Evolutionary conservation across 108 stramenopile species (phyloP).

Genomic region (Skeletonema costatum): DNA sequence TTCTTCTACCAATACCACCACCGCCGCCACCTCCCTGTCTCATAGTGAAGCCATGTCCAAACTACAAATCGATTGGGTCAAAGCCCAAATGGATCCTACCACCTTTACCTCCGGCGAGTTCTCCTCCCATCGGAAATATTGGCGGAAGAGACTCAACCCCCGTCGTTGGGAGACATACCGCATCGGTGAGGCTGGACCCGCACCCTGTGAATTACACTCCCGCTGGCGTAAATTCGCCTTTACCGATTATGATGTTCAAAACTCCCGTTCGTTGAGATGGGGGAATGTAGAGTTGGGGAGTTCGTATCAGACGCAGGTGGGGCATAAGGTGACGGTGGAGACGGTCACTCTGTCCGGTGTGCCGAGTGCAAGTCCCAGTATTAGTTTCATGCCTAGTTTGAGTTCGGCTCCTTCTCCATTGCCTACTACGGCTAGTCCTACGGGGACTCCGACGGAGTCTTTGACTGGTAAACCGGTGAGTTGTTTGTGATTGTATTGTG

Average conservation of each 20-base stretch:
- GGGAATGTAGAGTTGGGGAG: neutral
- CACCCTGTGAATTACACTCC: constrained; percentile 18
- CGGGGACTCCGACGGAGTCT: neutral
- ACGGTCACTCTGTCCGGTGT: constrained; percentile 11
- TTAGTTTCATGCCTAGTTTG: neutral
- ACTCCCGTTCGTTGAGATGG: neutral
- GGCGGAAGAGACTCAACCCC: constrained; percentile 34
- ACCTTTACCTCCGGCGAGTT: neutral
- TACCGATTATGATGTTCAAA: constrained; percentile 13
- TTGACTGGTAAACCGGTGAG: neutral
- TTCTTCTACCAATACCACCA: neutral
- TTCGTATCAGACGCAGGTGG: constrained; percentile 4
- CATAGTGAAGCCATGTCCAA: neutral
- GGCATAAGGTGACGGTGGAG: constrained; percentile 28
- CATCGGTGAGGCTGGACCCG: constrained; percentile 20
- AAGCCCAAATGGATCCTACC: neutral
- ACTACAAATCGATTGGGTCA: neutral
- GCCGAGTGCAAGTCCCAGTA: neutral
- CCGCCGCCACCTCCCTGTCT: neutral
- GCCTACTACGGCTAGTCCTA: neutral
- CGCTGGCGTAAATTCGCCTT: constrained; percentile 44
- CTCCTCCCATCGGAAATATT: constrained; percentile 38
- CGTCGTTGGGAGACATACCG: constrained; percentile 21
- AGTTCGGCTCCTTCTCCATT: neutral
- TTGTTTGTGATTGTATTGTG: neutral